Conservation (phyloP, 2,329 filamentous ascomycete genomes). For the Ophiostoma sp. region DNA sequence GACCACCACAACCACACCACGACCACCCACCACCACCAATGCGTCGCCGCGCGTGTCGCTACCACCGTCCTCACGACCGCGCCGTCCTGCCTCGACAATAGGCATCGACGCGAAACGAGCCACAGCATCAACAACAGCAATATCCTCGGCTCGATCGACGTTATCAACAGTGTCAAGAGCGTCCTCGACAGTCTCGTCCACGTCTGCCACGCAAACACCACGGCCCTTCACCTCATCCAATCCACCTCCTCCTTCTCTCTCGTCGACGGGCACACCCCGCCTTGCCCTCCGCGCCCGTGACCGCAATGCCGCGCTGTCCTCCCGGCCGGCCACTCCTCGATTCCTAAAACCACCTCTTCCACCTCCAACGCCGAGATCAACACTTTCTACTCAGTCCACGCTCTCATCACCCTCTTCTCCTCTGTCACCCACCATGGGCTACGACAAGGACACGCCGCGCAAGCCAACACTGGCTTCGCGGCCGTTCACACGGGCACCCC, state of each 20-base stretch:
- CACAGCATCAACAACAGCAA: background rate
- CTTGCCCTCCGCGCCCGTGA: conserved; percentile 33
- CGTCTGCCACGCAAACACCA: background rate
- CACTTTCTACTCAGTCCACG: conserved; percentile 26
- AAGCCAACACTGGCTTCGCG: conserved; percentile 67
- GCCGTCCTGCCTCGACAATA: conserved; percentile 8
- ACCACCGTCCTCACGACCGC: background rate
- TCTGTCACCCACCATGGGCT: conserved; percentile 39
- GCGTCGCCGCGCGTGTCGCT: conserved; percentile 17
- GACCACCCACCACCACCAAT: conserved; percentile 8
- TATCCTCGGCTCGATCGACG: background rate
- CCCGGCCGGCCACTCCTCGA: conserved; percentile 13
- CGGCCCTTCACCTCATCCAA: background rate
- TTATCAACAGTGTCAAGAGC: background rate
- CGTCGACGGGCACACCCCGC: background rate
- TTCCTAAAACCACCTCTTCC: conserved; percentile 12
- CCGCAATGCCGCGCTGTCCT: conserved; percentile 41
- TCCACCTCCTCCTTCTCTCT: background rate
- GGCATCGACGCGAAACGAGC: conserved; percentile 4
- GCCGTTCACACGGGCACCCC: conserved; percentile 49
- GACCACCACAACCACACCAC: background rate
- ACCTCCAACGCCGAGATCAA: background rate
- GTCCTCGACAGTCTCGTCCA: background rate
- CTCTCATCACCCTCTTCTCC: conserved; percentile 28
- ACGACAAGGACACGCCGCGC: conserved; percentile 46